Conservation (phyloP, 2,329 filamentous ascomycete genomes). For the Colletotrichum cereale region DNA sequence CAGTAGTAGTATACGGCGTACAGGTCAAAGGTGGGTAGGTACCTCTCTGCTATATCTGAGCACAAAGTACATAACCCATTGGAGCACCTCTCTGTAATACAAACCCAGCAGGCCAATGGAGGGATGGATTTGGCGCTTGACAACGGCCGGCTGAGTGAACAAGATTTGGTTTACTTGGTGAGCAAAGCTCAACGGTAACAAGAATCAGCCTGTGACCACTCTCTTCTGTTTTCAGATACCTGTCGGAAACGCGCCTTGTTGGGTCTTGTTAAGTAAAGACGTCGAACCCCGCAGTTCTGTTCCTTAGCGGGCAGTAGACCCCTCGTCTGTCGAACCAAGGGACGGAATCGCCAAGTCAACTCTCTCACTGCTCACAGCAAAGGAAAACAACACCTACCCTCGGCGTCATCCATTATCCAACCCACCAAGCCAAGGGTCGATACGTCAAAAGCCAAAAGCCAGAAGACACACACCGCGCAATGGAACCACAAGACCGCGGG, state of each 20-base stretch:
- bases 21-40: background rate
- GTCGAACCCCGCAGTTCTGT: conserved; percentile 2
- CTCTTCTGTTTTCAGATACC: background rate
- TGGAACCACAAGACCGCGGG: conserved; percentile 33
- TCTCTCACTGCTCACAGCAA: background rate
- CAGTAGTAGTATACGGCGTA: too few species aligned
- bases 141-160: background rate
- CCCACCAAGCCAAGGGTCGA: background rate
- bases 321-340: background rate
- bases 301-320: background rate
- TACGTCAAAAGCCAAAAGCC: too few species aligned
- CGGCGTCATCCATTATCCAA: background rate
- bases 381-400: background rate
- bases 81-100: background rate
- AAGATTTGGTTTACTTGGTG: too few species aligned
- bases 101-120: background rate
- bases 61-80: background rate
- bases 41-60: background rate
- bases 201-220: background rate
- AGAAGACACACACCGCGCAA: background rate
- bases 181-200: too few species aligned
- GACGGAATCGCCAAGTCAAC: background rate
- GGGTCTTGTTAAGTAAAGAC: background rate
- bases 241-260: background rate
- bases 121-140: background rate